Percentiles rank a stretch among this genome's conserved stretches.
Evolutionary conservation across 2,329 filamentous ascomycete genomes (phyloP).

Genomic region (Thermoascus crustaceus): DNA sequence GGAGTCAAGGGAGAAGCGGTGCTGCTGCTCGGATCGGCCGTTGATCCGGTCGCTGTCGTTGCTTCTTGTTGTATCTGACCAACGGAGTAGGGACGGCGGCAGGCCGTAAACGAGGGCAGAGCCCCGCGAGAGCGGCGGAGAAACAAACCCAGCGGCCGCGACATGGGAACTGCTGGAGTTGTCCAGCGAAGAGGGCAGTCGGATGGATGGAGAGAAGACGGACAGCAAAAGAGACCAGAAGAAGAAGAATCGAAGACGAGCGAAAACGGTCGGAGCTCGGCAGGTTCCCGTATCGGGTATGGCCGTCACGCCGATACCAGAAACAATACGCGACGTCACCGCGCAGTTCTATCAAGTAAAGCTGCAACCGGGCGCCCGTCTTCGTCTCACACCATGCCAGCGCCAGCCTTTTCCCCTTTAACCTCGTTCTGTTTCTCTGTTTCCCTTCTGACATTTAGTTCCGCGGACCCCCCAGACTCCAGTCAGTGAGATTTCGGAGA

Average conservation of each 20-base stretch:
- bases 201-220: not conserved
- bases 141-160: constrained; percentile 7
- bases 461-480: constrained; percentile 12
- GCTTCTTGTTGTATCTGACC: not conserved
- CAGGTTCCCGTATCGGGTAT: constrained; percentile 4
- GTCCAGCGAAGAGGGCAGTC: no score
- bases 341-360: not conserved
- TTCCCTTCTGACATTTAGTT: no score
- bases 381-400: no score
- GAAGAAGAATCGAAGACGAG: not conserved
- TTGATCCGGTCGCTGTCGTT: not conserved
- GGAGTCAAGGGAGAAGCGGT: no score
- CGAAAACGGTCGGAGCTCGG: not conserved
- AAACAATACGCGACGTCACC: constrained; percentile 2
- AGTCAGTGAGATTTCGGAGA: constrained; percentile 8
- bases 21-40: no score
- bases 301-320: no score
- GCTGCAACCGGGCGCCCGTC: no score
- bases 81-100: constrained; percentile 5
- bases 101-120: not conserved
- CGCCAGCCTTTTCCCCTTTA: not conserved
- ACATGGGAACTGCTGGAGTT: constrained; percentile 2
- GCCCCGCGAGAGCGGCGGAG: constrained; percentile 5
- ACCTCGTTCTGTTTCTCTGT: not conserved
- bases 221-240: not conserved